phyloP scores from a whole-genome alignment of 306 rosid species.

The Sechiopsis laciniata region DNA sequence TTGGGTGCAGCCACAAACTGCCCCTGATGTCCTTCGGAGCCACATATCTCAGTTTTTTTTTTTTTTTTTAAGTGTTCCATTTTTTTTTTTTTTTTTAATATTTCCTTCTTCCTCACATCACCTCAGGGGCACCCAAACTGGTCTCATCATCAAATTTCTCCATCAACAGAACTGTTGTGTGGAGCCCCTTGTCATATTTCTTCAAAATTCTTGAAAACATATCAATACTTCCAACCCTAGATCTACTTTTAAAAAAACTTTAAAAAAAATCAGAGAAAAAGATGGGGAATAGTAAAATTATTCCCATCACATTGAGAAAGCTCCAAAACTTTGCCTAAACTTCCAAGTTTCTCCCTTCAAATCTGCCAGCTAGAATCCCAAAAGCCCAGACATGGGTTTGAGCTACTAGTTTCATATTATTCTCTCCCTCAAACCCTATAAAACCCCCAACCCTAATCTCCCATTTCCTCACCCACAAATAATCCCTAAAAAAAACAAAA shows the following conservation, averaged over 20 bases:
- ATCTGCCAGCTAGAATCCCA: conserved; percentile 45
- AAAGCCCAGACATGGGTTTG: conserved; percentile 30
- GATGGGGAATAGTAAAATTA: background rate
- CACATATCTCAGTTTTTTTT: too few species aligned
- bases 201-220: too few species aligned
- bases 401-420: background rate
- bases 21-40: too few species aligned
- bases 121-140: too few species aligned
- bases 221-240: background rate
- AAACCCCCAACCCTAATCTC: background rate
- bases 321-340: conserved; percentile 29
- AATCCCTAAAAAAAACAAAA: background rate
- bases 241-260: background rate
- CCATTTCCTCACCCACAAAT: background rate
- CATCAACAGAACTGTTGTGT: too few species aligned
- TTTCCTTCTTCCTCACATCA: too few species aligned
- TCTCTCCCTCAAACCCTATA: conserved; percentile 6
- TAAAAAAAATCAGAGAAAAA: background rate
- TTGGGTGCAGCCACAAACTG: too few species aligned
- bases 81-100: too few species aligned
- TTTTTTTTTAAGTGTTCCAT: too few species aligned
- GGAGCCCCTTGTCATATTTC: too few species aligned
- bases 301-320: conserved; percentile 15
- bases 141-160: too few species aligned
- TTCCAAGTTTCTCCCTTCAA: background rate